A percentile compares a stretch with the other conserved stretches of the same genome.
phyloP scores from a whole-genome alignment of 1,284 basidiomycete species.

The Pterulicium gracile region DNA sequence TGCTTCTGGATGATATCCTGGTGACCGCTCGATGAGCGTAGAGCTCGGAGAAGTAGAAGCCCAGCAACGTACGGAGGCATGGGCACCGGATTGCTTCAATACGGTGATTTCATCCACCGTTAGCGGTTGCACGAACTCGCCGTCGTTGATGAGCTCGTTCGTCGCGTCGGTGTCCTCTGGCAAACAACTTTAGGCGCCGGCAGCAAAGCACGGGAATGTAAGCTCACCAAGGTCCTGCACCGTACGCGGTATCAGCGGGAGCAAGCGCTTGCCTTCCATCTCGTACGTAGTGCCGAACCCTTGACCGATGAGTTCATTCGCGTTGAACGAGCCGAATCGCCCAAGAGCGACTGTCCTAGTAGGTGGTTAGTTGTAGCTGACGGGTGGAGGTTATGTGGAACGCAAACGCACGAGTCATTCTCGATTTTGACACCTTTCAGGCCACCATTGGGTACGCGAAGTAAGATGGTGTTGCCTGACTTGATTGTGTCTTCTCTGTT shows the following conservation, averaged over 20 bases:
- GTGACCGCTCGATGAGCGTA: constrained; percentile 2
- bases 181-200: constrained; percentile 6
- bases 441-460: constrained; percentile 62
- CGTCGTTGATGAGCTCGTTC: constrained; percentile 82
- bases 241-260: constrained; percentile 45
- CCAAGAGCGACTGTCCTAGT: constrained; percentile 60
- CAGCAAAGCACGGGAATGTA: constrained; percentile 8
- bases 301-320: constrained; percentile 59
- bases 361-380: constrained; percentile 9
- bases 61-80: constrained; percentile 47
- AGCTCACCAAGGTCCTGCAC: constrained; percentile 64
- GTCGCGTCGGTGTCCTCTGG: constrained; percentile 85
- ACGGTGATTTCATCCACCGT: constrained; percentile 74
- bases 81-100: constrained; percentile 66
- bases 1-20: constrained; percentile 91
- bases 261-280: constrained; percentile 58
- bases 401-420: constrained; percentile 44
- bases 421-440: constrained; percentile 56
- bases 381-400: constrained; percentile 10
- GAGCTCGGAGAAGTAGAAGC: constrained; percentile 3
- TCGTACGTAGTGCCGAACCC: constrained; percentile 74
- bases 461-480: constrained; percentile 51
- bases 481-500: constrained; percentile 31
- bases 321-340: constrained; percentile 63
- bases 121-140: constrained; percentile 66